phyloP scores from a whole-genome alignment of 331 rosid genomes.

The Quercus lobata region DNA sequence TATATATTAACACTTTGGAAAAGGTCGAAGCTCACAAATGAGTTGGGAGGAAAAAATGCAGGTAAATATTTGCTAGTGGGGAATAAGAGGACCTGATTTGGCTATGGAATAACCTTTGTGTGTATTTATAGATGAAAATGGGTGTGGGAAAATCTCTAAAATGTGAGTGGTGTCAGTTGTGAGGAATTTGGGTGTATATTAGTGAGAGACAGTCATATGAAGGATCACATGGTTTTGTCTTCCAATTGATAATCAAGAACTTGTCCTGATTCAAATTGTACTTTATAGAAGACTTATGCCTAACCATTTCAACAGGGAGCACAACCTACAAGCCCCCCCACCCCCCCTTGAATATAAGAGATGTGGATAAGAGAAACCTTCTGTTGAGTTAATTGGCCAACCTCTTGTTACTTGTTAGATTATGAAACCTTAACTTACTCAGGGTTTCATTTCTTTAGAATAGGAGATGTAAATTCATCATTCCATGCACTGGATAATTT shows the following conservation, averaged over 20 bases:
- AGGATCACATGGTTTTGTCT: constrained; percentile 17
- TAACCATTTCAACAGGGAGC: neutral
- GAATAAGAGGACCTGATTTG: constrained; percentile 7
- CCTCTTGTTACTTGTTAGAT: neutral
- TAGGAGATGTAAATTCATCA: too few species aligned
- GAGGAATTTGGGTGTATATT: neutral
- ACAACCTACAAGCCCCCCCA: neutral
- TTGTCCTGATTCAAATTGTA: neutral
- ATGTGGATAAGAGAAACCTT: neutral
- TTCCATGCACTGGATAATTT: too few species aligned
- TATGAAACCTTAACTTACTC: too few species aligned
- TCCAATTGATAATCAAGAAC: neutral
- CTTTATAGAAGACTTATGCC: neutral
- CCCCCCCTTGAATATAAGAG: neutral
- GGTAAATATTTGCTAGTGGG: neutral
- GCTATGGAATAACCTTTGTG: neutral
- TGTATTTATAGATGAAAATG: constrained; percentile 11
- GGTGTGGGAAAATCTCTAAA: neutral
- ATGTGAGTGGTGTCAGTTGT: neutral
- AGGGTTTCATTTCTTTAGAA: too few species aligned
- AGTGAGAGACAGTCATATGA: neutral
- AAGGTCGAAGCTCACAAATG: neutral
- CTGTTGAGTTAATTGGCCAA: neutral
- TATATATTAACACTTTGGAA: neutral
- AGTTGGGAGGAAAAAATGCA: neutral